Conservation (phyloP, 192 early-diverging fungal genomes). For the Coemansia pectinata region DNA sequence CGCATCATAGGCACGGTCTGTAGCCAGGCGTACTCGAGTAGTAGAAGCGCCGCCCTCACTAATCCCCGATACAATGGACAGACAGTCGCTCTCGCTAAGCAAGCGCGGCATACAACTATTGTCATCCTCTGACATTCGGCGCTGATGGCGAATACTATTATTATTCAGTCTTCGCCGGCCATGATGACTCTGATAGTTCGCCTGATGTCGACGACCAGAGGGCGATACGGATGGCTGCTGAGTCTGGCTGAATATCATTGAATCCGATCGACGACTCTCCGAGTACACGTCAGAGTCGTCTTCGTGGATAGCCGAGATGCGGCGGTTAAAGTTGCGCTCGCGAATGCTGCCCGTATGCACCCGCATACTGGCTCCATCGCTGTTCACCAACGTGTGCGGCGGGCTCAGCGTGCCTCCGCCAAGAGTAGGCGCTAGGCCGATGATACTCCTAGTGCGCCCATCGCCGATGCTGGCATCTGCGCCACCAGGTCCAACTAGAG, state of each 20-base stretch:
- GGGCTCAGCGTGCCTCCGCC: slow-evolving; percentile 40
- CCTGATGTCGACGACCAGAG: slow-evolving; percentile 7
- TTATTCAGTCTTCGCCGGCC: not conserved
- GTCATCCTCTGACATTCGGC: slow-evolving; percentile 8
- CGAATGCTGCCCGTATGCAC: slow-evolving; percentile 54
- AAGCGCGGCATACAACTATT: not conserved
- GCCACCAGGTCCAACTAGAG: slow-evolving; percentile 13
- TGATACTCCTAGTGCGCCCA: not conserved
- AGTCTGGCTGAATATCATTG: slow-evolving; percentile 16
- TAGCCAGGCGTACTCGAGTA: slow-evolving; percentile 45
- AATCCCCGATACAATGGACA: slow-evolving; percentile 38
- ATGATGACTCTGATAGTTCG: not conserved
- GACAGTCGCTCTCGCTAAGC: slow-evolving; percentile 23
- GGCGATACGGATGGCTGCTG: slow-evolving; percentile 15
- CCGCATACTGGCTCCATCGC: slow-evolving; percentile 48
- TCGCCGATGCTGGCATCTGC: not conserved
- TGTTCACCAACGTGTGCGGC: slow-evolving; percentile 47
- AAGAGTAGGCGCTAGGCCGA: slow-evolving; percentile 1
- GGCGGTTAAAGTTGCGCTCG: slow-evolving; percentile 41
- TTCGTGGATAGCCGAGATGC: slow-evolving; percentile 39
- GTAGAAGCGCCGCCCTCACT: slow-evolving; percentile 51
- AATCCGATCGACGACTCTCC: slow-evolving; percentile 31
- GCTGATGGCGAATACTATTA: not conserved
- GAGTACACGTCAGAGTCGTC: slow-evolving; percentile 38
- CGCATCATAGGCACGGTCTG: slow-evolving; percentile 43